Base-by-base conservation (phyloP, 2,329 filamentous ascomycete genomes). In the Cladosporium austrohemisphaericum region DNA sequence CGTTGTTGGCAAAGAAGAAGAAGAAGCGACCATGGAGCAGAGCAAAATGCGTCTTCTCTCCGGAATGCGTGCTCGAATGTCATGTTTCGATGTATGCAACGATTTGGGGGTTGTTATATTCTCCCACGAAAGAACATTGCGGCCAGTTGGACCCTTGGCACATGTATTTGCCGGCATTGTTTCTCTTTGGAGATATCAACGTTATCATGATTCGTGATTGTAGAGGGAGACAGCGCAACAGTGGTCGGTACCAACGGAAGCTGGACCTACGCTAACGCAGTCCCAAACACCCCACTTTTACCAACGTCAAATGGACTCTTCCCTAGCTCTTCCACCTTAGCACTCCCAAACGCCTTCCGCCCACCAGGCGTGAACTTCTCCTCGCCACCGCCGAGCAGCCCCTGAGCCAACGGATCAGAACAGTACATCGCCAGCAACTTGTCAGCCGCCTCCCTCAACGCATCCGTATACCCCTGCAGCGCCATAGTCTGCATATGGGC, bases 361-460 rank as follows among this genome's bases (percentile, higher is more conserved):
- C 63, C 63, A 28, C 62, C 61, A 1, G 62, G 62, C 16, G 63
- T 64, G 38, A 55, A 50, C 29, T 63, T 54, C 28, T 62, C 59
- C 0, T 38, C 43, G 2, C 23, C 22, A 14, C 18, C 49, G 7
- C 44, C 36, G 13, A 52, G 20, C 25, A 47, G 19, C 6, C 52
- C 53, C 5, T 31, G 14, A 5, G 59, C 55, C 5, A 75, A 54
- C 4, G 73, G 73, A 57, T 77, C 73, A 7, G 52, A 65, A 49
- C 73, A 73, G 50, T 74, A 77, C 4, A 77, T 64, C 0, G 57
- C 62, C 1, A 78, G 61, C 1, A 78, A 57, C 52, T 65, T 67
- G 44, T 77, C 75, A 1, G 76, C 74, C 0, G 69, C 66, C 41
- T 77, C 72, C 14, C 73, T 66, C 29, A 77, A 55, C n/a, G 58